Percentiles rank a stretch among this genome's conserved stretches.
phyloP scores from a whole-genome alignment of 2,329 filamentous ascomycete species.

The Pseudogymnoascus sp. region DNA sequence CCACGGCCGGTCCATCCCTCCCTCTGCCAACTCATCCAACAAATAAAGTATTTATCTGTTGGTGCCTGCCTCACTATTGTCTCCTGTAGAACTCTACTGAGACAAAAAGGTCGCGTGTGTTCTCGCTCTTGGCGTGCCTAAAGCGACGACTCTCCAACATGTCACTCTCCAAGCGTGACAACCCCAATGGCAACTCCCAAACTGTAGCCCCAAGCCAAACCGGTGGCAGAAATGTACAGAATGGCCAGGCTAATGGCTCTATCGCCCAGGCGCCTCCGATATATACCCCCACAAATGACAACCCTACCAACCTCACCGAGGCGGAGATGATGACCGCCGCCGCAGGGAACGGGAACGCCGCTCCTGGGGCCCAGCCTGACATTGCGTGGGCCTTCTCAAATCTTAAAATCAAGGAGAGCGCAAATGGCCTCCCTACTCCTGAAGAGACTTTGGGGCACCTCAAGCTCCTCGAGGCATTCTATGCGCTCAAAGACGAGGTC shows the following conservation, averaged over 20 bases:
- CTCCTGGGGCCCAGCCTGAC: background rate
- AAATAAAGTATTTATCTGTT: background rate
- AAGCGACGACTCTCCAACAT: background rate
- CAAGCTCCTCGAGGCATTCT: slow-evolving; percentile 61
- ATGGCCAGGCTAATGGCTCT: background rate
- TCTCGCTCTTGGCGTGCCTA: background rate
- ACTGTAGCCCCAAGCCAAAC: background rate
- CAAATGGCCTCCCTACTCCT: slow-evolving; percentile 31
- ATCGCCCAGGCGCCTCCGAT: background rate
- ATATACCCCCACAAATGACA: background rate
- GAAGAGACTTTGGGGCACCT: slow-evolving; percentile 64
- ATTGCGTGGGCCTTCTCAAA: slow-evolving; percentile 29
- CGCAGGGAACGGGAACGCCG: background rate
- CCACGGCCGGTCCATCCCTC: background rate
- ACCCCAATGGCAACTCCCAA: background rate
- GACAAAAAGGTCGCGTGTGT: background rate
- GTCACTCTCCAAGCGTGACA: background rate
- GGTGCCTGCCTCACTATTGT: background rate
- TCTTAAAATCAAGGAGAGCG: slow-evolving; percentile 28
- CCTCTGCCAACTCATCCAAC: background rate
- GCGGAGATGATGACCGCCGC: background rate
- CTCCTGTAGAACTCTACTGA: background rate
- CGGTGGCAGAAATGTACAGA: background rate
- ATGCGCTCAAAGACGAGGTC: slow-evolving; percentile 57
- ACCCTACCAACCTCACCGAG: background rate